These are phyloP conservation scores for Sporothrix schenckii DNA, from an alignment of 2,329 filamentous ascomycete genomes.

Conservation along the genomic window DNA sequence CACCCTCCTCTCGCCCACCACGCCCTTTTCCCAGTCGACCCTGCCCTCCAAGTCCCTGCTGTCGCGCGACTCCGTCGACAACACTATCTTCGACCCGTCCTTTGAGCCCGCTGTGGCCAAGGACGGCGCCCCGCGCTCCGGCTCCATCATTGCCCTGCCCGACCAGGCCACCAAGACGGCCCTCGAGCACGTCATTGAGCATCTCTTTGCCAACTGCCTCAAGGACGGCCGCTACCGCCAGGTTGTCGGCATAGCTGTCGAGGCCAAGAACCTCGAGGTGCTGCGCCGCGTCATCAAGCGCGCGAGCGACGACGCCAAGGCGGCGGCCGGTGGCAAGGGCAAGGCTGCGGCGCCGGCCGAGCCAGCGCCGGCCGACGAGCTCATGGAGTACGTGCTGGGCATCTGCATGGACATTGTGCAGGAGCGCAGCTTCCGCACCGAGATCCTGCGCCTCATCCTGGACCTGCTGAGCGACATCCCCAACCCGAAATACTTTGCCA, in stretches of 20 bases:
- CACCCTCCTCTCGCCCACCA: conserved; percentile 81
- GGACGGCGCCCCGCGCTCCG: conserved; percentile 53
- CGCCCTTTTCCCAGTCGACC: conserved; percentile 91
- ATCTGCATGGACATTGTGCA: conserved; percentile 99
- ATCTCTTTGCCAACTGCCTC: conserved; percentile 89
- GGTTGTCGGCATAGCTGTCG: conserved; percentile 94
- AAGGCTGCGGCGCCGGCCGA: conserved; percentile 40
- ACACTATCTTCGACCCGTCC: conserved; percentile 62
- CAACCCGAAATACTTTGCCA: conserved; percentile 94
- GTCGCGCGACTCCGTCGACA: conserved; percentile 74
- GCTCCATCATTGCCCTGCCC: conserved; percentile 66
- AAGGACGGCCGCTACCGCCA: conserved; percentile 86
- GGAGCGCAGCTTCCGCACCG: conserved; percentile 78
- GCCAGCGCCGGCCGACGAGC: conserved; percentile 73
- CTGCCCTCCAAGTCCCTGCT: conserved; percentile 92
- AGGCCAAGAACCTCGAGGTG: conserved; percentile 88
- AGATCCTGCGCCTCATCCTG: conserved; percentile 90
- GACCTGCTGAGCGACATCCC: conserved; percentile 92
- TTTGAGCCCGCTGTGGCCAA: conserved; percentile 56
- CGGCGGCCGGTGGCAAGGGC: conserved; percentile 58
- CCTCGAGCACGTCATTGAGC: conserved; percentile 80
- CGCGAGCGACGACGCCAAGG: conserved; percentile 83
- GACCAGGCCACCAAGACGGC: conserved; percentile 75
- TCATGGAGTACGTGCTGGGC: conserved; percentile 94
- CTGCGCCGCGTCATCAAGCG: conserved; percentile 84